Base-by-base conservation (phyloP, 2,329 filamentous ascomycete genomes). In the Endoconidiophora laricicola region DNA sequence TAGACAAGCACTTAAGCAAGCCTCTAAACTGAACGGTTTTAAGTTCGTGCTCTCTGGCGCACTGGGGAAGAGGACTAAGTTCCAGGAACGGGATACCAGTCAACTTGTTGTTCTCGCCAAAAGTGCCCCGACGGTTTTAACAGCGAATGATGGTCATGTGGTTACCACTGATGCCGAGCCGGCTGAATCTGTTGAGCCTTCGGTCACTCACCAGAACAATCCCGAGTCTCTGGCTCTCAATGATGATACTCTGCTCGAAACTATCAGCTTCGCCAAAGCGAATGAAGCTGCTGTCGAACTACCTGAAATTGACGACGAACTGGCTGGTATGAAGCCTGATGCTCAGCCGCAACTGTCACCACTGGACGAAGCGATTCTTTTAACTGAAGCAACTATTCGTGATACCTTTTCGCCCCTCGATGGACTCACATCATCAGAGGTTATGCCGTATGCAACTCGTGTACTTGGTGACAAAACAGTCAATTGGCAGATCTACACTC, bases 401-500 rank as follows among this genome's bases (percentile, higher is more conserved):
- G 94, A 96, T 59, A 87, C 85, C 0, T 83, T 80, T 55, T 82
- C 87, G 0, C 87, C 91, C 0, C 72, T 79, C 1, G 83, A 96
- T 61, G 81, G 84, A 0, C 69, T 98, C 1, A 96, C 88, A 0
- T 75, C 87, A n/a, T 88, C 96, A 65, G 86, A 96, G 61, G 90
- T 94, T 3, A 66, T 94, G 1, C 91, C 91, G 0, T 98, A 90
- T 61, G 91, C 91, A 0, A 82, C 81, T 1, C 78, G 91, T 39
- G 91, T 96, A 0, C 72, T 98, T 1, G 76, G 83, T 6, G 87
- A 91, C 54, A 88, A 90, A 57, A 83, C 83, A 43, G 90, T 86
- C 1, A 98, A 96, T 63, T 98, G 91, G 91, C 91, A 96, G 62
- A 81, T 95, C 33, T 96, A 96, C 61, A 95, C 91, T 0, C 88